Evolutionary conservation across 2,329 filamentous ascomycete species (phyloP).

Genomic region (Aspergillus caelatus): DNA sequence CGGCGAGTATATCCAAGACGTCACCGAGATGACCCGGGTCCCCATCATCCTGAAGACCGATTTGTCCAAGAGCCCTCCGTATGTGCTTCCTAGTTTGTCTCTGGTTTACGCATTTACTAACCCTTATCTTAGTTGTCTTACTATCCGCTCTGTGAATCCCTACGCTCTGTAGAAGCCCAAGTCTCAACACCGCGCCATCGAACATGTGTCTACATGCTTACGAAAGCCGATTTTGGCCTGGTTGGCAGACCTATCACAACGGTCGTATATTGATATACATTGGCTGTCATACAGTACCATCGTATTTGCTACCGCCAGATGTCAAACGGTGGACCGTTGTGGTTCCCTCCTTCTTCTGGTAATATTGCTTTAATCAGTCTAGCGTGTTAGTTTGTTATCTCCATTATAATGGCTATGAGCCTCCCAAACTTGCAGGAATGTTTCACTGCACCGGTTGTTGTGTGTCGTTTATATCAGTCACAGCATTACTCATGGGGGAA

Average conservation of each 20-base stretch:
- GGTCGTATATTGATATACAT: slow-evolving; percentile 16
- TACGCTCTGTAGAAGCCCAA: slow-evolving; percentile 47
- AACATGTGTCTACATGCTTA: slow-evolving; percentile 31
- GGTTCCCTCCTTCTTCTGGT: slow-evolving; percentile 14
- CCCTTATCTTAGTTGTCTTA: slow-evolving; percentile 44
- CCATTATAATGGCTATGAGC: slow-evolving; percentile 18
- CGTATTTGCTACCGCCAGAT: slow-evolving; percentile 14
- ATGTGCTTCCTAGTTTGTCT: slow-evolving; percentile 56
- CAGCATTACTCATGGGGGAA: slow-evolving; percentile 1
- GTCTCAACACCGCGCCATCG: slow-evolving; percentile 21
- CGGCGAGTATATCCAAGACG: slow-evolving; percentile 96
- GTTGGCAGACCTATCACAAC: slow-evolving; percentile 13
- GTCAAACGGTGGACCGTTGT: slow-evolving; percentile 3
- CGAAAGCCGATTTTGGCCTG: slow-evolving; percentile 19
- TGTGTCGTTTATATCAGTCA: slow-evolving; percentile 13
- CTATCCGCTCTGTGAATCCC: slow-evolving; percentile 55
- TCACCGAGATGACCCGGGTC: slow-evolving; percentile 94
- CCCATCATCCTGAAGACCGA: slow-evolving; percentile 99
- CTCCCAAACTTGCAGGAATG: slow-evolving; percentile 10
- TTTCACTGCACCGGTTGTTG: slow-evolving; percentile 11
- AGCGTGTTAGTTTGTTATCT: slow-evolving; percentile 23
- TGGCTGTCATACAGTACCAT: slow-evolving; percentile 15
- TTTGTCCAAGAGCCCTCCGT: slow-evolving; percentile 98
- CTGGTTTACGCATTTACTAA: slow-evolving; percentile 23
- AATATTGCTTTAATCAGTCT: slow-evolving; percentile 27